phyloP scores from a whole-genome alignment of 2,329 filamentous ascomycete species.

The Paracoccidioides lutzii region DNA sequence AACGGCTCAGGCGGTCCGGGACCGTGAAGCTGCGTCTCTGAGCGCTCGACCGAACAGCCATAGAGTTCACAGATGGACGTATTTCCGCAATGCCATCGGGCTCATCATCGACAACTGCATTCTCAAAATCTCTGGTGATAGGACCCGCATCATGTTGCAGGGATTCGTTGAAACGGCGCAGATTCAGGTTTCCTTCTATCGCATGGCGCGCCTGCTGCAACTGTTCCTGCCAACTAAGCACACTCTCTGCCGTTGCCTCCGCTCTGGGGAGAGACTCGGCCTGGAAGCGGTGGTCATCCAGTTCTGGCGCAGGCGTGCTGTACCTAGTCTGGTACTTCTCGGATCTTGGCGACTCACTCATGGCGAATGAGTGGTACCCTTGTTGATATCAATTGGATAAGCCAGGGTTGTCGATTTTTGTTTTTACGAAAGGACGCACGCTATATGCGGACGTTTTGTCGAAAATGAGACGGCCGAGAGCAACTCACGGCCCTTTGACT shows the following conservation, averaged over 20 bases:
- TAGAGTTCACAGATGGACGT: slow-evolving; percentile 32
- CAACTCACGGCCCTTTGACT: slow-evolving; percentile 6
- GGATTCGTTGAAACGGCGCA: slow-evolving; percentile 37
- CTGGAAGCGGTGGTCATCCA: slow-evolving; percentile 69
- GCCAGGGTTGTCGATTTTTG: slow-evolving; percentile 1
- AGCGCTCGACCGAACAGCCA: slow-evolving; percentile 22
- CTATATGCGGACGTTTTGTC: background rate
- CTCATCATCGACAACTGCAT: slow-evolving; percentile 64
- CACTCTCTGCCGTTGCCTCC: slow-evolving; percentile 30
- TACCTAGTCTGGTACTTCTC: slow-evolving; percentile 47
- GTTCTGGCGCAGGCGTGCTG: slow-evolving; percentile 51
- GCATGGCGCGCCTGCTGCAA: background rate
- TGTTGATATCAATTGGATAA: background rate
- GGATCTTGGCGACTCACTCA: slow-evolving; percentile 51
- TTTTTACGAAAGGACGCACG: background rate
- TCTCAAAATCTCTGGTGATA: slow-evolving; percentile 70
- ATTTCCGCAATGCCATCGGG: slow-evolving; percentile 26
- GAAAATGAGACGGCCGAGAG: slow-evolving; percentile 8
- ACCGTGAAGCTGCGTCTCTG: slow-evolving; percentile 25
- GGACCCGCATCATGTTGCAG: slow-evolving; percentile 28
- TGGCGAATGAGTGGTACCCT: slow-evolving; percentile 14
- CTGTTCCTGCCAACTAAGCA: slow-evolving; percentile 21
- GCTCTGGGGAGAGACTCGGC: slow-evolving; percentile 25
- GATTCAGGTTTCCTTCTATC: slow-evolving; percentile 22
- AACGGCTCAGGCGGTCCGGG: slow-evolving; percentile 29